Conservation (phyloP, 106 monocot genomes). For the Acorus calamus region DNA sequence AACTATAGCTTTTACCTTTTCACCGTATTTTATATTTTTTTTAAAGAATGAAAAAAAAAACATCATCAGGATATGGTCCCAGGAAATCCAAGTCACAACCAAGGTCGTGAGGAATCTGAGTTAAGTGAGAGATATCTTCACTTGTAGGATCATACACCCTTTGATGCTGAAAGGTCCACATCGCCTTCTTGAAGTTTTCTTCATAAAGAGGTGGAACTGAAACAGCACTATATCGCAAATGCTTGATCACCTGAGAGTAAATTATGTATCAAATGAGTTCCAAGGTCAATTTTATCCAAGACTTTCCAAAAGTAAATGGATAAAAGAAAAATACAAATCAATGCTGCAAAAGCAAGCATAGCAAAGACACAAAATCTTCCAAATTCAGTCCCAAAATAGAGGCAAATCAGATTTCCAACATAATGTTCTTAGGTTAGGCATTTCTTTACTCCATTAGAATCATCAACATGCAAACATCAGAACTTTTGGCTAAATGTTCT, state of each 20-base stretch:
- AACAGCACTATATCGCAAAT: conserved; percentile 59
- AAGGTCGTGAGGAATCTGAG: conserved; percentile 36
- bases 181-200: conserved; percentile 69
- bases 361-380: too few species aligned
- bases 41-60: conserved; percentile 4
- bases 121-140: conserved; percentile 65
- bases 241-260: conserved; percentile 73
- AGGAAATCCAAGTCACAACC: conserved; percentile 69
- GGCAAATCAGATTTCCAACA: too few species aligned
- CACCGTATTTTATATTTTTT: background rate
- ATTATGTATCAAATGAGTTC: background rate
- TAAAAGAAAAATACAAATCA: too few species aligned
- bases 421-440: too few species aligned
- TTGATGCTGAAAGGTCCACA: conserved; percentile 84
- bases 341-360: too few species aligned
- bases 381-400: too few species aligned
- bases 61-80: conserved; percentile 94
- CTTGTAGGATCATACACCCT: conserved; percentile 79
- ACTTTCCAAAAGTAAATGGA: too few species aligned
- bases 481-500: too few species aligned
- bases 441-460: too few species aligned
- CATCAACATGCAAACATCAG: too few species aligned
- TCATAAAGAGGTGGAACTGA: conserved; percentile 80
- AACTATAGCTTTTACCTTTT: background rate
- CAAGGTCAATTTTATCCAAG: too few species aligned